Evolutionary conservation across 2,329 filamentous ascomycete species (phyloP).

Genomic region (Apiospora sp.): DNA sequence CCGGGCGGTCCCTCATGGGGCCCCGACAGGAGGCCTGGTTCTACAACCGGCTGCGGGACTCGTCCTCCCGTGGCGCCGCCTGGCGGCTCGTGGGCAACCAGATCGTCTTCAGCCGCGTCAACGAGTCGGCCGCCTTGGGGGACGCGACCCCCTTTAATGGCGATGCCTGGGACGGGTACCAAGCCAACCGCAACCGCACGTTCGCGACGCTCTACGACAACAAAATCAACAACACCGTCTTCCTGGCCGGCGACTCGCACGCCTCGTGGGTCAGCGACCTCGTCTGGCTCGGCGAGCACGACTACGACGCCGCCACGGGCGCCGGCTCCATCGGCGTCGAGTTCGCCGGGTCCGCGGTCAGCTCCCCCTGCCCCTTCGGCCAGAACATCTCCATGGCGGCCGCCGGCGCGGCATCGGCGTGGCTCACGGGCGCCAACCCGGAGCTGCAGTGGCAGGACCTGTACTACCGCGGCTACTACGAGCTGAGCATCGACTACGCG

Average conservation of each 20-base stretch:
- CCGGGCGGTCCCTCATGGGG: conserved; percentile 75
- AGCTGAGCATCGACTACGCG: conserved; percentile 61
- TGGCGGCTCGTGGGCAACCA: conserved; percentile 79
- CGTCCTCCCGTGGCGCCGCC: conserved; percentile 65
- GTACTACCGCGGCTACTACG: conserved; percentile 72
- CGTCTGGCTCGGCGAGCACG: conserved; percentile 54
- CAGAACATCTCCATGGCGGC: conserved; percentile 61
- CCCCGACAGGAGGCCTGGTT: conserved; percentile 78
- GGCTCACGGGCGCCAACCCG: conserved; percentile 56
- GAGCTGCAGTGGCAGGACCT: conserved; percentile 70
- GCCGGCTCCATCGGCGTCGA: conserved; percentile 57
- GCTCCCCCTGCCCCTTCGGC: conserved; percentile 63
- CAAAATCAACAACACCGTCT: conserved; percentile 70
- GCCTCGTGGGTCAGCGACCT: conserved; percentile 64
- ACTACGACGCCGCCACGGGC: conserved; percentile 54
- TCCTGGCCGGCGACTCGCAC: conserved; percentile 69
- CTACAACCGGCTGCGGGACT: conserved; percentile 64
- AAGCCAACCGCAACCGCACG: conserved; percentile 68
- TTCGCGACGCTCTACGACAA: conserved; percentile 66
- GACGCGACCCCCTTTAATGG: conserved; percentile 55
- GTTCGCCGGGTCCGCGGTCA: conserved; percentile 65
- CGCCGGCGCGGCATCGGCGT: conserved; percentile 54
- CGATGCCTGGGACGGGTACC: conserved; percentile 56
- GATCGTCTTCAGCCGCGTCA: conserved; percentile 63
- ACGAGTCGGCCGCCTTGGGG: conserved; percentile 41